phyloP scores from a whole-genome alignment of 1,139 yeast species.

The Geotrichum europaeum region DNA sequence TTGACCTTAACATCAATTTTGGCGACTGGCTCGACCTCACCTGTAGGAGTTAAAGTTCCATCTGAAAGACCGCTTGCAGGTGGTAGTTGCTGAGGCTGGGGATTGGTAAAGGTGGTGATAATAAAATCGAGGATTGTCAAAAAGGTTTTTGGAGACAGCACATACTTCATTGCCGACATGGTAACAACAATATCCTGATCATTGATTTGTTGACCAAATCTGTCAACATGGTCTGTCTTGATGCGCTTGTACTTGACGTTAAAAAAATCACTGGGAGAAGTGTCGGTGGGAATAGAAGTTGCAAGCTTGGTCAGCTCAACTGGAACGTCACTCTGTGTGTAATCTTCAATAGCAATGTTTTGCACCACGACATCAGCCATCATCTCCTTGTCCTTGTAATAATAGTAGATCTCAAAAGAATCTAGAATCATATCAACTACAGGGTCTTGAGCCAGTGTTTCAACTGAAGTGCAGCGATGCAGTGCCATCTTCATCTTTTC shows the following conservation, averaged over 20 bases:
- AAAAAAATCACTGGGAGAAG: slow-evolving; percentile 42
- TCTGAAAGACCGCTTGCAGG: slow-evolving; percentile 1
- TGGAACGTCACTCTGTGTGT: slow-evolving; percentile 57
- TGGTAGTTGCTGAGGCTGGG: slow-evolving; percentile 45
- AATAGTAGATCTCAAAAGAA: slow-evolving; percentile 53
- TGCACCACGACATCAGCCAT: slow-evolving; percentile 57
- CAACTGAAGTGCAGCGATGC: slow-evolving; percentile 59
- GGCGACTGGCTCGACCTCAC: slow-evolving; percentile 13
- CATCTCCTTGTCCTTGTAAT: slow-evolving; percentile 56
- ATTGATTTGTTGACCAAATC: slow-evolving; percentile 39
- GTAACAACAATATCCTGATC: slow-evolving; percentile 74
- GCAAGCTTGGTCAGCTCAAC: slow-evolving; percentile 63
- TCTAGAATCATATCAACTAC: slow-evolving; percentile 71
- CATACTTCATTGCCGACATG: slow-evolving; percentile 73
- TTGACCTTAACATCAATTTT: slow-evolving; percentile 63
- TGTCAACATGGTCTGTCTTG: slow-evolving; percentile 22
- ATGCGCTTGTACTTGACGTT: slow-evolving; percentile 48
- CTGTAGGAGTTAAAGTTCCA: neutral
- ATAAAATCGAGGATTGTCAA: slow-evolving; percentile 75
- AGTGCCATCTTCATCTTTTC: slow-evolving; percentile 58
- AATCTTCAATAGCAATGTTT: slow-evolving; percentile 68
- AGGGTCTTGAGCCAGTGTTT: slow-evolving; percentile 56
- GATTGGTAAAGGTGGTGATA: slow-evolving; percentile 78
- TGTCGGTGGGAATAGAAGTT: slow-evolving; percentile 54
- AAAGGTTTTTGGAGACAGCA: slow-evolving; percentile 70